Conservation (phyloP, 106 monocot genomes). For the Allium sativum region DNA sequence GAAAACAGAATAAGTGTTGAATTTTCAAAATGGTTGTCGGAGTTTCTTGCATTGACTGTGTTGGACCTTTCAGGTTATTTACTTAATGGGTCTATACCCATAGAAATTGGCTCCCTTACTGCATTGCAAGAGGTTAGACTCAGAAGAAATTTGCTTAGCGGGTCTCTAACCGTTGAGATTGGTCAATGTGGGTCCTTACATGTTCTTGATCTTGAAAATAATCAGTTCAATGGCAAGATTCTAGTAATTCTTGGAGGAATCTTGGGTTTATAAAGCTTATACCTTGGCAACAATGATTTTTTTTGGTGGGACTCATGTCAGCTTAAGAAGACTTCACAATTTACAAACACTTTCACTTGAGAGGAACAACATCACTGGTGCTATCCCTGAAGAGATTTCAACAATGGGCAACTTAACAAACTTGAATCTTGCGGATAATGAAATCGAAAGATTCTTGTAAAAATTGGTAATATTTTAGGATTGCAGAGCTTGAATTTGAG, state of each 20-base stretch:
- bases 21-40: constrained; percentile 62
- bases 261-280: constrained; percentile 27
- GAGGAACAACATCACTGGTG: constrained; percentile 44
- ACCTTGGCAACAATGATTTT: constrained; percentile 59
- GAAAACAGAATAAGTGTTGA: constrained; percentile 41
- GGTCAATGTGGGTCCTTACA: constrained; percentile 56
- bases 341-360: constrained; percentile 46
- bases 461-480: constrained; percentile 35
- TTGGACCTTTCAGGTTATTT: constrained; percentile 70
- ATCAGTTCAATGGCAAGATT: constrained; percentile 49
- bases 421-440: constrained; percentile 60
- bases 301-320: constrained; percentile 44
- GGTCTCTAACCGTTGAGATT: constrained; percentile 52
- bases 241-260: constrained; percentile 42
- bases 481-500: constrained; percentile 70
- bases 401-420: constrained; percentile 39
- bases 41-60: constrained; percentile 28
- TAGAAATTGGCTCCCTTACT: constrained; percentile 34
- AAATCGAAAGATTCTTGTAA: constrained; percentile 41
- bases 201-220: constrained; percentile 68
- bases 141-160: constrained; percentile 37
- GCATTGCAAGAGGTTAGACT: constrained; percentile 62
- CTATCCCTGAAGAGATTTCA: constrained; percentile 36
- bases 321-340: constrained; percentile 30
- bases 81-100: constrained; percentile 37